A percentile compares a stretch with the other conserved stretches of the same genome.
phyloP scores from a whole-genome alignment of 2,329 filamentous ascomycete species.

The Apiospora arundinis region DNA sequence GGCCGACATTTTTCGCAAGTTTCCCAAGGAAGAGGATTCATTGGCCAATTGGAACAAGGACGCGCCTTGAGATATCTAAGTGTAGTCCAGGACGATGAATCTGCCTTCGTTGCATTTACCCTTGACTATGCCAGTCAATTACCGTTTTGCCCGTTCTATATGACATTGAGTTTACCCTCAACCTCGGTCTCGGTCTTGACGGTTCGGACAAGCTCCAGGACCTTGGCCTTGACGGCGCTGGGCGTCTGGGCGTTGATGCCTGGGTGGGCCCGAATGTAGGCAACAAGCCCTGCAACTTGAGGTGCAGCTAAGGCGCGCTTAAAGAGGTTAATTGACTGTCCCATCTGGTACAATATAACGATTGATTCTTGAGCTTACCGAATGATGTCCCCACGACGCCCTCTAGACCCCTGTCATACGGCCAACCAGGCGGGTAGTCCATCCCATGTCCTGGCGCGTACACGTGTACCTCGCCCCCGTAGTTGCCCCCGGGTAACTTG shows the following conservation, averaged over 20 bases:
- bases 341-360: too few relatives aligned
- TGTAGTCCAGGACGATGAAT: too few relatives aligned
- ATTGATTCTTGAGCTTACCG: background rate
- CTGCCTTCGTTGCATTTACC: too few relatives aligned
- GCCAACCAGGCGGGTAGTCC: background rate
- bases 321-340: background rate
- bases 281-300: background rate
- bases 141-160: background rate
- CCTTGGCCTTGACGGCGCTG: constrained; percentile 2
- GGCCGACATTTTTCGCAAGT: too few relatives aligned
- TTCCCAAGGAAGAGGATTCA: too few relatives aligned
- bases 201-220: background rate
- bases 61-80: too few relatives aligned
- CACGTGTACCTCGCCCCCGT: background rate
- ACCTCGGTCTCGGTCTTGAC: background rate
- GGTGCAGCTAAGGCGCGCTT: background rate
- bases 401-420: background rate
- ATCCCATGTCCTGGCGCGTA: background rate
- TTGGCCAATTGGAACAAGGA: too few relatives aligned
- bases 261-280: background rate
- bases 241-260: background rate
- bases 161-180: background rate
- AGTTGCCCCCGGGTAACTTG: background rate
- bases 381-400: background rate
- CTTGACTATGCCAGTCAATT: background rate